Conservation (phyloP, 2,329 filamentous ascomycete species). For the Sporothrix brunneoviolacea region DNA sequence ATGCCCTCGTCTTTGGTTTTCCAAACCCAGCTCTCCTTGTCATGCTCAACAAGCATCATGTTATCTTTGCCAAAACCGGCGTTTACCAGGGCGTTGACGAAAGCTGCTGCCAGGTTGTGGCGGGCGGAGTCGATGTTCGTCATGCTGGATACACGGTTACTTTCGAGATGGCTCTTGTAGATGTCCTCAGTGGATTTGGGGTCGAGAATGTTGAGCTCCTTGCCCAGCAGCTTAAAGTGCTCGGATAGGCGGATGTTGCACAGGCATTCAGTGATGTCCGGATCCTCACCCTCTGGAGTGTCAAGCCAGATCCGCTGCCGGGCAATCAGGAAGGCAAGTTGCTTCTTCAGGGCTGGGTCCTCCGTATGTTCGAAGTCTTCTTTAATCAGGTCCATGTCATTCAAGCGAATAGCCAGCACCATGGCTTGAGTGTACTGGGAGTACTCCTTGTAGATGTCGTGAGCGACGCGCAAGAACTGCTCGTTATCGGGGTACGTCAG, state of each 20-base stretch:
- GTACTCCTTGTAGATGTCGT: conserved; percentile 89
- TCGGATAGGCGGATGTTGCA: conserved; percentile 83
- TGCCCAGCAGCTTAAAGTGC: conserved; percentile 88
- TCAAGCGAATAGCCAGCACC: conserved; percentile 85
- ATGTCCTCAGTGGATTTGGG: conserved; percentile 97
- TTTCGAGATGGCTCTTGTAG: conserved; percentile 98
- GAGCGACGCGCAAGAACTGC: conserved; percentile 85
- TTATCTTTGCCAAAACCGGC: conserved; percentile 94
- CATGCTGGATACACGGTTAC: conserved; percentile 82
- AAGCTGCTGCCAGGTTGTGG: conserved; percentile 91
- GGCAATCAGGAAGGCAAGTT: conserved; percentile 87
- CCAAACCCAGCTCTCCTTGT: conserved; percentile 94
- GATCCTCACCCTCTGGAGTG: conserved; percentile 46
- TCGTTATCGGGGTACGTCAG: conserved; percentile 97
- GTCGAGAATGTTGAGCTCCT: conserved; percentile 94
- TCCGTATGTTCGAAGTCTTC: conserved; percentile 71
- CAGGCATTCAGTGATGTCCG: conserved; percentile 74
- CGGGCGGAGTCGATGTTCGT: conserved; percentile 93
- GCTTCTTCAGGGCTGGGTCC: conserved; percentile 79
- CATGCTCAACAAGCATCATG: conserved; percentile 88
- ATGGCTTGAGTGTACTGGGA: conserved; percentile 91
- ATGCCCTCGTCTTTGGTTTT: conserved; percentile 98
- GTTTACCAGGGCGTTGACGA: conserved; percentile 96
- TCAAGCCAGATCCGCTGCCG: conserved; percentile 81
- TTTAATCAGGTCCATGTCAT: conserved; percentile 77